phyloP scores from a whole-genome alignment of 2,329 filamentous ascomycete species.

The Myriosclerotinia curreyana region DNA sequence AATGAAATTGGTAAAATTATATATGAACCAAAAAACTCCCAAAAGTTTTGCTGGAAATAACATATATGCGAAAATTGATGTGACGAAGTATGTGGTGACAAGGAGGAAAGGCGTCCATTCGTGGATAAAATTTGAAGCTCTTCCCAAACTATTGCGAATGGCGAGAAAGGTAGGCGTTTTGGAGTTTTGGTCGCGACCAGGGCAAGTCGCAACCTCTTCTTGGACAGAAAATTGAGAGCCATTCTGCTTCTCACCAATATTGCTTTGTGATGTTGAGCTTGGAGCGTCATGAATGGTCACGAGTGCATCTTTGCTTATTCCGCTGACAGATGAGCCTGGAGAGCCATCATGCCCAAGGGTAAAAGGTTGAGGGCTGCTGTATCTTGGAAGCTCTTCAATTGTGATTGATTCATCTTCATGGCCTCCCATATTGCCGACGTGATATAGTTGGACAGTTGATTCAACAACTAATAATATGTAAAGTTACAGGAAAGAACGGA shows the following conservation, averaged over 20 bases:
- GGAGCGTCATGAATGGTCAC: slow-evolving; percentile 6
- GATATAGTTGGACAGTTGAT: not conserved
- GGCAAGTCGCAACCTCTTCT: not conserved
- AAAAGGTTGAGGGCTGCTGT: not conserved
- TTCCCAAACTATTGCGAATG: slow-evolving; percentile 10
- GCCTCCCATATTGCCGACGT: not conserved
- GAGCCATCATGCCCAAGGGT: not conserved
- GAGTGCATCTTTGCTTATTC: not conserved
- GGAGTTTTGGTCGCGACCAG: not conserved
- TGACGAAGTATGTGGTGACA: slow-evolving; percentile 43
- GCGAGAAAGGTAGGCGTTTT: not conserved
- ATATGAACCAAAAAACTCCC: slow-evolving; percentile 46
- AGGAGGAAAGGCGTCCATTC: slow-evolving; percentile 45
- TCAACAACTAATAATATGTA: not conserved
- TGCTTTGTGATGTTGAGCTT: slow-evolving; percentile 1
- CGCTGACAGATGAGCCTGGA: not conserved
- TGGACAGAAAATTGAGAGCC: not conserved
- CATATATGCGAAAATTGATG: slow-evolving; percentile 44
- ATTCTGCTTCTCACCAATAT: not conserved
- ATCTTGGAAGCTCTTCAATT: slow-evolving; percentile 8
- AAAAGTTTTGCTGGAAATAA: slow-evolving; percentile 40
- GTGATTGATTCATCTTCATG: not conserved
- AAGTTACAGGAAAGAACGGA: not conserved
- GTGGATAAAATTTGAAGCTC: slow-evolving; percentile 12
- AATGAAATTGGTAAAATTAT: slow-evolving; percentile 46